Evolutionary conservation across 208 protist genomes (phyloP), one percentile per base, ranked within the genome.

Genomic region (Trypanosoma congolense): DNA sequence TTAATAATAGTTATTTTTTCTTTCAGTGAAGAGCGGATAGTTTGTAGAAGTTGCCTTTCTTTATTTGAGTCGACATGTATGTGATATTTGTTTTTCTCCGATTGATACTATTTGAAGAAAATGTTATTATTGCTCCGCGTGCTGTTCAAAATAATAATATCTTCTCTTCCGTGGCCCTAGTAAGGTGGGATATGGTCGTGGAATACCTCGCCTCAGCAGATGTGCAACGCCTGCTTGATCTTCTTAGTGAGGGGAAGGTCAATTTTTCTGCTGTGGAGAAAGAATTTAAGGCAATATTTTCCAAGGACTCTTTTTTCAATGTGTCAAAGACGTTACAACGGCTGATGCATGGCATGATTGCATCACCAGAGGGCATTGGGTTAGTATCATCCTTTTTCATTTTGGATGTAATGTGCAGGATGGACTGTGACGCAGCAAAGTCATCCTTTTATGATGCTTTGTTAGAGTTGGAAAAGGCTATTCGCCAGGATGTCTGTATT

Each of bases 401-500:
- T 41, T 55, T 82, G 21, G 68, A 87, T 65, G 29, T 63, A 9
- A 82, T 90, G 70, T 53, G 72, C 26, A 80, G 70, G 44, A 67
- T 68, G 22, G 70, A 80, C 10, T 83, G 62, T 56, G 43, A 73
- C 14, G 50, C 56, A 25, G 83, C 83, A 2, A 87, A 87, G 30
- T 69, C 56, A 1, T 52, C 75, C 1, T 79, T 90, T 35, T 90
- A 76, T 61, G 79, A 65, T 42, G 65, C 83, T 18, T 50, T 90
- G 16, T 56, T 87, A 45, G 73, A 90, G 21, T 55, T 90, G 48
- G 83, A 90, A 42, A 65, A 56, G 19, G 70, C 63, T 4, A 75
- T 90, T 58, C 55, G 78, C 12, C 62, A 82, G 40, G 83, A 90
- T 57, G 72, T 87, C 61, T 80, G 76, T 56, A 26, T 77, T 12